A percentile compares a stretch with the other conserved stretches of the same genome.
These are phyloP conservation scores for Ophiostoma tasmaniense DNA, from an alignment of 2,329 filamentous ascomycete genomes.

Conservation along the genomic window DNA sequence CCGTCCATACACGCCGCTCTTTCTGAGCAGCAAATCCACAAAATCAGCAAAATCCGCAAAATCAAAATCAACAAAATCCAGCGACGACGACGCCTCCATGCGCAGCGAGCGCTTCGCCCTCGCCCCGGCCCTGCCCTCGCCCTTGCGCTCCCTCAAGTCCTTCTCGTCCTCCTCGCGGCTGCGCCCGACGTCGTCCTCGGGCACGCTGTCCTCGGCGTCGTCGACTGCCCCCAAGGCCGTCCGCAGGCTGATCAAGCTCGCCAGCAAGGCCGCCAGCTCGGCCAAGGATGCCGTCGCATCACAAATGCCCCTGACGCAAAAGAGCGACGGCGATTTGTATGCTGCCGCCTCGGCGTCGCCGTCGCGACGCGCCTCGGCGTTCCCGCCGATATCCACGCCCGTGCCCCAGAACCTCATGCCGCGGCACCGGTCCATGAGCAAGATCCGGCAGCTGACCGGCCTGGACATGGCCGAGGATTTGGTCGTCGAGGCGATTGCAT, in stretches of 20 bases:
- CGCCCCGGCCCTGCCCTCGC: too few relatives aligned
- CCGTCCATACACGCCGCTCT: too few relatives aligned
- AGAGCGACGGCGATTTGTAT: slow-evolving; percentile 4
- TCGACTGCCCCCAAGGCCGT: not conserved
- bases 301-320: not conserved
- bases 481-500: not conserved
- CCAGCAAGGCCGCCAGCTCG: slow-evolving; percentile 13
- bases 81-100: not conserved
- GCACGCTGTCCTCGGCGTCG: too few relatives aligned
- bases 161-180: slow-evolving; percentile 11
- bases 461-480: slow-evolving; percentile 10
- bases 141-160: not conserved
- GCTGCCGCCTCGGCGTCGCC: slow-evolving; percentile 16
- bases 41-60: not conserved
- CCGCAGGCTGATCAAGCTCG: slow-evolving; percentile 13
- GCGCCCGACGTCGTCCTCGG: not conserved
- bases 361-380: not conserved
- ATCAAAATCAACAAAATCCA: not conserved
- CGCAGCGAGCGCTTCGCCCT: not conserved
- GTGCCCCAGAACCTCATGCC: not conserved
- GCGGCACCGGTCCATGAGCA: slow-evolving; percentile 16
- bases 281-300: slow-evolving; percentile 1
- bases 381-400: not conserved
- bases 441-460: slow-evolving; percentile 19
- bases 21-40: not conserved